These are phyloP conservation scores for Chenopodium berlandieri DNA, from an alignment of 148 eudicot genomes.

Conservation along the genomic window DNA sequence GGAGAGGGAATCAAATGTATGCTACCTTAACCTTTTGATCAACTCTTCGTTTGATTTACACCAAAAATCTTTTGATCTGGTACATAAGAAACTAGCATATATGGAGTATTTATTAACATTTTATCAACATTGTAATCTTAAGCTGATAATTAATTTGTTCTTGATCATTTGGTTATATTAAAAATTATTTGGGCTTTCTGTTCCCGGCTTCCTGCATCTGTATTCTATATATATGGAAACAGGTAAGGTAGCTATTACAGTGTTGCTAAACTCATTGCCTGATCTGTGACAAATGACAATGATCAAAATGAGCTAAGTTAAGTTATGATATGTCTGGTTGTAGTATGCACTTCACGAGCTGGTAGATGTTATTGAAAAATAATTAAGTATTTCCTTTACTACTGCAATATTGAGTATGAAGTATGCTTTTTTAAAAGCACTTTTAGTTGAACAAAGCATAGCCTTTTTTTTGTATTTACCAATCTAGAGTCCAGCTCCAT, in stretches of 20 bases:
- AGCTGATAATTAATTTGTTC: neutral
- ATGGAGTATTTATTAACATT: neutral
- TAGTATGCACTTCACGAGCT: constrained; percentile 3
- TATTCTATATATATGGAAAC: neutral
- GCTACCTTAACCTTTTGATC: neutral
- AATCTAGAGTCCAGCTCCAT: neutral
- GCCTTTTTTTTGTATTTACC: neutral
- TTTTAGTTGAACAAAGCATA: neutral
- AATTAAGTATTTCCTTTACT: neutral
- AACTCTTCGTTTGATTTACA: neutral
- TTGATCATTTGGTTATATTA: too few relatives aligned
- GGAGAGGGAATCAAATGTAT: neutral
- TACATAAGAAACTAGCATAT: neutral
- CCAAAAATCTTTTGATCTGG: neutral
- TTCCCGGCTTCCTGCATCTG: neutral
- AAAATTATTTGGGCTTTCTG: neutral
- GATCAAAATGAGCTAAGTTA: neutral
- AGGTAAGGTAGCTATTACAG: neutral
- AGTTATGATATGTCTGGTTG: neutral
- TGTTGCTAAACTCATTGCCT: neutral
- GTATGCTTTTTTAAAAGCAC: neutral
- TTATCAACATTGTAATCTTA: neutral
- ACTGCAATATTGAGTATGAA: neutral
- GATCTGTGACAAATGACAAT: neutral
- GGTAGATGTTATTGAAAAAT: neutral